Conservation (phyloP, 768 basidiomycete genomes). For the Kwoniella pini region DNA sequence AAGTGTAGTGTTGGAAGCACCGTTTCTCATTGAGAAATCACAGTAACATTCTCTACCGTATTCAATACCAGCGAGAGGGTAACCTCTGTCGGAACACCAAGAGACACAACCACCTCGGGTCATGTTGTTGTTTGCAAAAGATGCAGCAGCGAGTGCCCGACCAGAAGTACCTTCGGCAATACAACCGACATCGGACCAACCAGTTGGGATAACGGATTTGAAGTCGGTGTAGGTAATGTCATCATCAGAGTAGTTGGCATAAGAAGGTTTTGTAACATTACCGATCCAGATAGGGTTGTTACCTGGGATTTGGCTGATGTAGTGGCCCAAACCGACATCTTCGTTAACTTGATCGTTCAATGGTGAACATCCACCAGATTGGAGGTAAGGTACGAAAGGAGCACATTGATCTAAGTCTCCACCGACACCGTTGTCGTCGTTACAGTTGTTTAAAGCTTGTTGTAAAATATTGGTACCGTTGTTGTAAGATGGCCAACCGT, state of each 20-base stretch:
- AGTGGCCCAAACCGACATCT: conserved; percentile 44
- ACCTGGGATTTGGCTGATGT: conserved; percentile 47
- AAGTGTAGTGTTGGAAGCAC: conserved; percentile 49
- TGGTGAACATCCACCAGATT: conserved; percentile 44
- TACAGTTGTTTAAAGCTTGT: conserved; percentile 51
- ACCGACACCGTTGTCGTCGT: conserved; percentile 50
- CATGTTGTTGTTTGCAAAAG: conserved; percentile 44
- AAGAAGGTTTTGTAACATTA: conserved; percentile 36
- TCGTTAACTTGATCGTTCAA: conserved; percentile 51
- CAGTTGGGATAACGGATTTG: conserved; percentile 44
- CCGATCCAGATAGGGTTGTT: conserved; percentile 54
- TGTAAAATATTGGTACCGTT: conserved; percentile 54
- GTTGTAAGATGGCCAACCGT: conserved; percentile 51
- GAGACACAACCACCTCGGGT: conserved; percentile 43
- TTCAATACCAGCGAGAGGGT: conserved; percentile 50
- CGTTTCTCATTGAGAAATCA: conserved; percentile 47
- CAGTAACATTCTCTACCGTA: conserved; percentile 53
- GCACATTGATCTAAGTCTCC: conserved; percentile 48
- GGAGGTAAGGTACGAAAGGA: conserved; percentile 53
- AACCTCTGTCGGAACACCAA: conserved; percentile 35
- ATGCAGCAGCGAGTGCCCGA: conserved; percentile 44
- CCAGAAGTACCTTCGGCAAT: conserved; percentile 49
- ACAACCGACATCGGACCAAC: conserved; percentile 50
- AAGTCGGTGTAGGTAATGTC: conserved; percentile 28
- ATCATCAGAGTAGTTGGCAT: conserved; percentile 37